phyloP scores from a whole-genome alignment of 31 red algal genomes.

The Odonthalia washingtoniensis region DNA sequence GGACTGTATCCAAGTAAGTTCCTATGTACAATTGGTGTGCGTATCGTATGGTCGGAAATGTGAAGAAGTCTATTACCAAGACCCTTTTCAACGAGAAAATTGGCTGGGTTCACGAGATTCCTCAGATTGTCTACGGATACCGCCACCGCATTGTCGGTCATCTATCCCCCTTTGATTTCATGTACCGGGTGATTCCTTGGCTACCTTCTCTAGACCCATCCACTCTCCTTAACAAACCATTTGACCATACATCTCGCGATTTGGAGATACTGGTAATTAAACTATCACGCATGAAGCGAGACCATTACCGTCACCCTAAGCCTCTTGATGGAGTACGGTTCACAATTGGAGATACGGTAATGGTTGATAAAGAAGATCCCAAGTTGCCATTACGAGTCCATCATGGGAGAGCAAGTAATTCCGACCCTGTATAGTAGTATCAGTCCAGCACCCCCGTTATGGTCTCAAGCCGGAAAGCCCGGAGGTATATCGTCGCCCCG shows the following conservation, averaged over 20 bases:
- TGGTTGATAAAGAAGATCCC: background rate
- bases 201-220: background rate
- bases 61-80: conserved; percentile 15
- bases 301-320: background rate
- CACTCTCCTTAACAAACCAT: background rate
- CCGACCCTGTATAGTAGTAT: background rate
- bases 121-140: background rate
- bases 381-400: background rate
- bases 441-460: background rate
- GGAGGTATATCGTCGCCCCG: background rate
- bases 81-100: background rate
- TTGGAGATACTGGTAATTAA: background rate
- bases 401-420: background rate
- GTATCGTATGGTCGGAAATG: conserved; percentile 2
- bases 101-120: background rate
- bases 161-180: background rate
- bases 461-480: background rate
- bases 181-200: background rate
- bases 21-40: conserved; percentile 25
- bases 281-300: background rate
- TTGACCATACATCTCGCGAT: background rate
- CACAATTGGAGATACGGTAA: background rate
- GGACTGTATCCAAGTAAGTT: conserved; percentile 13
- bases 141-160: background rate
- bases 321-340: background rate